These are phyloP conservation scores for Komagataella phaffii DNA, from an alignment of 805 yeast genomes.

Conservation along the genomic window DNA sequence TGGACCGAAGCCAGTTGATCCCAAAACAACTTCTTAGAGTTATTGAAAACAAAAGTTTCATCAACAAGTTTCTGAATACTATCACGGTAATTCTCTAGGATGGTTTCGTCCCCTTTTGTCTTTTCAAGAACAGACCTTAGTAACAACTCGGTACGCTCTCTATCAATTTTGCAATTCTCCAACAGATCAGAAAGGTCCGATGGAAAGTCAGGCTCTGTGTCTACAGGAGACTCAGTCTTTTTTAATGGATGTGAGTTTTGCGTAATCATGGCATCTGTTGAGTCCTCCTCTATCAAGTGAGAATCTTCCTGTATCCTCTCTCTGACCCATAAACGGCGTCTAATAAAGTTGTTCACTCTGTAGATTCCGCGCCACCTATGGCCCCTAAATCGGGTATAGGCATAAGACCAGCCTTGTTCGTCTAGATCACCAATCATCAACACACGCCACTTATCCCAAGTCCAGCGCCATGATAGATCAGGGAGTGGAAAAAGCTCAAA, in stretches of 20 bases:
- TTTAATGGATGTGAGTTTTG: too few species aligned
- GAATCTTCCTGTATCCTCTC: conserved; percentile 11
- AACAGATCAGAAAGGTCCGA: background rate
- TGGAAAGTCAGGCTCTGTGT: background rate
- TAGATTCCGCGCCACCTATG: conserved; percentile 37
- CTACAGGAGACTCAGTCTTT: background rate
- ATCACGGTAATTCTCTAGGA: background rate
- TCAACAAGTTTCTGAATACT: background rate
- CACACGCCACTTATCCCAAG: conserved; percentile 41
- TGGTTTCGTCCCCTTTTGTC: background rate
- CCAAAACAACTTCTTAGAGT: background rate
- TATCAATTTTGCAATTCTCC: background rate
- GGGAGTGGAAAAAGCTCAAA: conserved; percentile 29
- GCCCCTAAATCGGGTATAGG: conserved; percentile 25
- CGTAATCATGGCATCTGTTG: background rate
- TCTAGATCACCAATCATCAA: conserved; percentile 42
- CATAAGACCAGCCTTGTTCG: conserved; percentile 45
- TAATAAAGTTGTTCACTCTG: conserved; percentile 32
- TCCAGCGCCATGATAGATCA: conserved; percentile 37
- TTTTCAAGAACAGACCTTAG: background rate
- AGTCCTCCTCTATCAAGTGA: background rate
- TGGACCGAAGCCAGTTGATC: background rate
- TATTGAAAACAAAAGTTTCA: background rate
- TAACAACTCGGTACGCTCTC: background rate
- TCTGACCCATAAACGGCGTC: conserved; percentile 39